Conservation (phyloP, 352 stramenopile genomes). For the Phytophthora quininea region DNA sequence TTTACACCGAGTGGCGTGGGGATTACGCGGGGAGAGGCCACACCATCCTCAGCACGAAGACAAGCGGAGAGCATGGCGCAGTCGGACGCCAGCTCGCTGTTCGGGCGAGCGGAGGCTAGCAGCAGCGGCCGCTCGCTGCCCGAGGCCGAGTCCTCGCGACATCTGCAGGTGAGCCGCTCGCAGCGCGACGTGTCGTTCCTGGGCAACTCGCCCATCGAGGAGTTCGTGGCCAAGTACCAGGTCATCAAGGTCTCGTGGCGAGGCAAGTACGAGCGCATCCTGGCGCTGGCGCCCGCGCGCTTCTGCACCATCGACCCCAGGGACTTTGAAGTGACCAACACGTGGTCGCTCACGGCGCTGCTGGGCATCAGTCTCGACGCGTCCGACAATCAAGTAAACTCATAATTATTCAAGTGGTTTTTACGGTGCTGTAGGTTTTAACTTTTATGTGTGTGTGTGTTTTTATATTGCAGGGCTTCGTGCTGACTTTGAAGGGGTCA, state of each 20-base stretch:
- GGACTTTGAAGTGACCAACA: conserved; percentile 90
- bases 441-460: not conserved
- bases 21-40: no score
- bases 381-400: conserved; percentile 47
- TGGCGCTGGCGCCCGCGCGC: conserved; percentile 76
- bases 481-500: conserved; percentile 62
- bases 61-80: not conserved
- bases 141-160: conserved; percentile 30
- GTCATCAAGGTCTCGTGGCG: conserved; percentile 86
- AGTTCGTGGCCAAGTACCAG: conserved; percentile 86
- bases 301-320: conserved; percentile 89
- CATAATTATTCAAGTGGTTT: no score
- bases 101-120: conserved; percentile 7
- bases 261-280: conserved; percentile 88
- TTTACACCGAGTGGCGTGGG: no score
- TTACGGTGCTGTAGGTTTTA: not conserved
- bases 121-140: conserved; percentile 10
- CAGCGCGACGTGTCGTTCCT: conserved; percentile 27
- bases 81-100: conserved; percentile 12
- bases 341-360: conserved; percentile 73
- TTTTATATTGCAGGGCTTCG: conserved; percentile 48
- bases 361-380: conserved; percentile 64
- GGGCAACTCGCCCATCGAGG: conserved; percentile 59
- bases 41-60: not conserved
- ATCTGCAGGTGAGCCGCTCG: conserved; percentile 9